These are phyloP conservation scores for Glebionis coronaria DNA, from an alignment of 129 eudicot species.

Conservation along the genomic window DNA sequence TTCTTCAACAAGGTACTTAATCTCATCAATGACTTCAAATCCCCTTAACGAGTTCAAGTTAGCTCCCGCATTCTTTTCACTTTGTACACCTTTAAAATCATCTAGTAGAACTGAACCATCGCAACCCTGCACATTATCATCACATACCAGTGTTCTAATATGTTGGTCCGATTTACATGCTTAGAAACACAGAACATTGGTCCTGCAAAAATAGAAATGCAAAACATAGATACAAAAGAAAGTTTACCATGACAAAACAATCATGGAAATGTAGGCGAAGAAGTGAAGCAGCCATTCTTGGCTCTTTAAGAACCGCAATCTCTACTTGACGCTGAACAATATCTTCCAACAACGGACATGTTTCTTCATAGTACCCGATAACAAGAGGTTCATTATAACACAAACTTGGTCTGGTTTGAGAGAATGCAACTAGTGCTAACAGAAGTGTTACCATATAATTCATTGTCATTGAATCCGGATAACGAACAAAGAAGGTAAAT, in stretches of 20 bases:
- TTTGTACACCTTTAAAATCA: constrained; percentile 35
- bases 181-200: not conserved
- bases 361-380: constrained; percentile 44
- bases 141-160: not conserved
- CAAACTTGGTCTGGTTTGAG: constrained; percentile 9
- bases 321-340: constrained; percentile 45
- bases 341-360: constrained; percentile 48
- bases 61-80: constrained; percentile 55
- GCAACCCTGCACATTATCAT: constrained; percentile 40
- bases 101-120: constrained; percentile 62
- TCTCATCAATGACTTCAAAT: constrained; percentile 58
- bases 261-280: constrained; percentile 69
- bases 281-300: constrained; percentile 65
- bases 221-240: not conserved
- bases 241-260: constrained; percentile 58
- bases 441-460: constrained; percentile 8
- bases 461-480: constrained; percentile 12
- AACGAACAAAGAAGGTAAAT: not conserved
- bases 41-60: constrained; percentile 52
- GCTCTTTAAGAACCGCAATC: constrained; percentile 49
- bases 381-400: constrained; percentile 33
- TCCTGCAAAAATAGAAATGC: not conserved
- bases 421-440: constrained; percentile 14
- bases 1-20: constrained; percentile 47
- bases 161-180: not conserved